Base-by-base conservation (phyloP, 2,329 filamentous ascomycete genomes). In the Fusarium robinianum region DNA sequence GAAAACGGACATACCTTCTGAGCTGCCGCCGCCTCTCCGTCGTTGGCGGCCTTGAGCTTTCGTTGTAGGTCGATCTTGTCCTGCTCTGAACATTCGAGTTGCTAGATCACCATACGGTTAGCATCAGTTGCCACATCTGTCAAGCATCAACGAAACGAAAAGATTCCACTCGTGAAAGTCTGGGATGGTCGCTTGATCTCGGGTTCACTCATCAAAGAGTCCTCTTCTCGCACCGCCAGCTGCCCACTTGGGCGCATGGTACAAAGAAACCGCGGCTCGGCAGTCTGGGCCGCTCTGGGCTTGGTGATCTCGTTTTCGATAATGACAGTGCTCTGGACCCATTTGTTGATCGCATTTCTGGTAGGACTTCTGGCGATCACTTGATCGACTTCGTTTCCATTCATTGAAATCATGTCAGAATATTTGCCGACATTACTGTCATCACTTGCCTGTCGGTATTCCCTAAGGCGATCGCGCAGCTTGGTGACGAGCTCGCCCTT, bases 381-480 rank as follows among this genome's bases (percentile, higher is more conserved):
- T 56, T 46, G 41, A 37, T 41, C 48, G 19, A 30, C 17, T 14
- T 38, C 24, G 12, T 47, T 36, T 9, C 45, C 52, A 33, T 34
- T 25, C 15, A 24, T 14, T n/a, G n/a, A n/a, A 29, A 56, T 23
- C 27, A 42, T 35, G 33, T 21, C 9, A 27, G 30, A 32, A 31
- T 54, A 41, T n/a, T n/a, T n/a, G n/a, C n/a, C n/a, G n/a, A n/a
- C n/a, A n/a, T n/a, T n/a, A n/a, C n/a, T n/a, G 21, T 42, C 47
- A 51, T 31, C 26, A 71, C 79, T 77, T 66, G 83, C 81, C 76
- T 83, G 76, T 53, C 78, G 78, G 60, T 80, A 70, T 63, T 80
- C 73, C 63, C 75, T 75, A 53, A 81, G 72, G 33, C 75, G 74
- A 35, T 71, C 67, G 32, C 77, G 75, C 32, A 83, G 70, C 68